phyloP scores from a whole-genome alignment of 106 monocot species.

The Dendrobium huoshanense region DNA sequence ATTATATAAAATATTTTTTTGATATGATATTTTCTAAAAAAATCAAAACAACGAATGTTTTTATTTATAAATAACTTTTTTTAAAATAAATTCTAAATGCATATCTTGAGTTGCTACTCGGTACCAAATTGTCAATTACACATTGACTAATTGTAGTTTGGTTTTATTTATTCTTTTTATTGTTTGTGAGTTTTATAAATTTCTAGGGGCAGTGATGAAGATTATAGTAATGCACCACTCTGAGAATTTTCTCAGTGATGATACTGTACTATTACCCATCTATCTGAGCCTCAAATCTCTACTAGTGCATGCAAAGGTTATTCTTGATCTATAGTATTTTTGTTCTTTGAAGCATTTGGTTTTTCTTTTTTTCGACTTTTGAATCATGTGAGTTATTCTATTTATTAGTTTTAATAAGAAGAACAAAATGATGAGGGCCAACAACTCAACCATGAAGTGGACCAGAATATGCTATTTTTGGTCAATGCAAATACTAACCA shows the following conservation, averaged over 20 bases:
- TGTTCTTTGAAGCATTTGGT: not conserved
- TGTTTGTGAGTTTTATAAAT: not conserved
- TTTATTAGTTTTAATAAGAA: not conserved
- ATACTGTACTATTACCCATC: not conserved
- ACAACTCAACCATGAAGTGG: not conserved
- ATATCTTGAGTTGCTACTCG: too few species aligned
- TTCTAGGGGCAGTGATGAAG: not conserved
- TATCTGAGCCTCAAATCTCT: not conserved
- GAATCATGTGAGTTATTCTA: not conserved
- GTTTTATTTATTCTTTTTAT: not conserved
- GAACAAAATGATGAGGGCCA: conserved; percentile 1
- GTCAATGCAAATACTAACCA: not conserved
- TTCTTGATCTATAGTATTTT: not conserved
- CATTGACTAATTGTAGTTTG: too few species aligned
- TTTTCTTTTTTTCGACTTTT: not conserved
- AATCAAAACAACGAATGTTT: too few species aligned
- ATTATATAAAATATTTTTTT: too few species aligned
- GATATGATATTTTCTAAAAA: too few species aligned
- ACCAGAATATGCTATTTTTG: not conserved
- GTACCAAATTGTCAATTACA: too few species aligned
- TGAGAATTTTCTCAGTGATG: not conserved
- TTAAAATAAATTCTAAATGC: too few species aligned
- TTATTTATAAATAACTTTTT: too few species aligned
- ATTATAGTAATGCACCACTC: not conserved
- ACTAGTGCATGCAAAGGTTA: not conserved